A percentile compares a stretch with the other conserved stretches of the same genome.
These are phyloP conservation scores for Sphaerulina vaccinii DNA, from an alignment of 2,329 filamentous ascomycete species.

Conservation along the genomic window DNA sequence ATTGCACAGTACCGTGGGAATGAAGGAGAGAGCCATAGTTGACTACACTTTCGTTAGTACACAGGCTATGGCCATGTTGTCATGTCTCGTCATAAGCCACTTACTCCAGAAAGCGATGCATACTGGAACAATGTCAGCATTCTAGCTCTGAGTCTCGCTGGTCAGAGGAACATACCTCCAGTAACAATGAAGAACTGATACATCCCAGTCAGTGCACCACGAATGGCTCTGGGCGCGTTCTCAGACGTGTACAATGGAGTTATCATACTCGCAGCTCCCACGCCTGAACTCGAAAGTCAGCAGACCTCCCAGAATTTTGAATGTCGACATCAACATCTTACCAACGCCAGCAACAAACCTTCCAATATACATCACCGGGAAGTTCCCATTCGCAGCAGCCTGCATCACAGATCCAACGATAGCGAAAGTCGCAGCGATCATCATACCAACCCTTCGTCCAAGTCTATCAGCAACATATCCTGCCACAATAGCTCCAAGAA, in stretches of 20 bases:
- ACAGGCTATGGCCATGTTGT: too few species aligned
- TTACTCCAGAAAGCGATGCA: slow-evolving; percentile 36
- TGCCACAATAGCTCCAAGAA: slow-evolving; percentile 68
- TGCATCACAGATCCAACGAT: slow-evolving; percentile 71
- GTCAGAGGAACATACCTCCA: slow-evolving; percentile 5
- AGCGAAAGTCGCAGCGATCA: slow-evolving; percentile 58
- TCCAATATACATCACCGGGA: slow-evolving; percentile 25
- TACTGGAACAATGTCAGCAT: background rate
- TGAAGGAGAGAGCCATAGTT: slow-evolving; percentile 54
- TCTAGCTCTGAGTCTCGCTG: background rate
- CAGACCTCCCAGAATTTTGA: too few species aligned
- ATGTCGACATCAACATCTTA: too few species aligned
- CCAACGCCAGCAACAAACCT: slow-evolving; percentile 53
- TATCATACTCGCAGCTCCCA: slow-evolving; percentile 48
- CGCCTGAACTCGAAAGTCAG: background rate
- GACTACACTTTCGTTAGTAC: too few species aligned
- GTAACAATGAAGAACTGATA: slow-evolving; percentile 59
- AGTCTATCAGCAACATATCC: slow-evolving; percentile 69
- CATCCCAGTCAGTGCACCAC: slow-evolving; percentile 59
- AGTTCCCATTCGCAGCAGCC: slow-evolving; percentile 53
- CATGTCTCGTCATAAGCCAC: too few species aligned
- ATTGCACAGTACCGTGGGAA: slow-evolving; percentile 45
- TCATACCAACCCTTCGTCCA: slow-evolving; percentile 69
- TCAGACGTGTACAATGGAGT: slow-evolving; percentile 60
- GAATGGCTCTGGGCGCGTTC: slow-evolving; percentile 40